Evolutionary conservation across 1,284 basidiomycete genomes (phyloP), one percentile per base, ranked within the genome.

Genomic region (Volvariella surrecta): DNA sequence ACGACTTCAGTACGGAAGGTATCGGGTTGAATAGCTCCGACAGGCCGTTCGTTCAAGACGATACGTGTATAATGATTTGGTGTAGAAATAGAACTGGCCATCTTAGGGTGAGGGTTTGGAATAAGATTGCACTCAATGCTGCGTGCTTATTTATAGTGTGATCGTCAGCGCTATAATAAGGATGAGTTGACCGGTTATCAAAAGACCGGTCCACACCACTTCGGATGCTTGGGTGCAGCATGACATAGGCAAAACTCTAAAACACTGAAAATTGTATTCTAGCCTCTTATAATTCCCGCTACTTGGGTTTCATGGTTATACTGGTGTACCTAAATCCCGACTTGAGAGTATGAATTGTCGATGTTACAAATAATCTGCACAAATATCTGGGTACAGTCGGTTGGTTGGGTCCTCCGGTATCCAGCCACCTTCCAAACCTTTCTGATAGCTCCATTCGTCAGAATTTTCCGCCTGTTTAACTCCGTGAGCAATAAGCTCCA

Each of bases 381-480:
- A 83, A 37, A 82, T 67, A 52, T 73, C 65, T 2, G 79, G 80
- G 54, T 81, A 82, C 50, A 72, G 53, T 49, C 76, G 67, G 45
- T 82, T 58, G 11, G 73, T 72, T 2, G 81, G 79, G 55, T 84
- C 70, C 47, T 71, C 64, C 3, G 82, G 82, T 49, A 85, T 84
- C 80, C 81, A 85, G 42, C 81, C 82, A 24, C 78, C 78, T 55
- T 78, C 68, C 10, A 86, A 55, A 2, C 82, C 80, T 52, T 70
- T 74, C 58, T 79, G 73, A 56, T 84, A 85, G 51, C 76, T 80
- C 81, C 79, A 84, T 48, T 85, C 82, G 53, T 83, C 81, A n/a
- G 80, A 76, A 52, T 71, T 74, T 60, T 85, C 81, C n/a, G 76
- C 68, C 75, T 73, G 47, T 61, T 19, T 21, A 50, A 43, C n/a